Evolutionary conservation across 768 basidiomycete genomes (phyloP).

Genomic region (Rhodosporidiobolus odoratus): DNA sequence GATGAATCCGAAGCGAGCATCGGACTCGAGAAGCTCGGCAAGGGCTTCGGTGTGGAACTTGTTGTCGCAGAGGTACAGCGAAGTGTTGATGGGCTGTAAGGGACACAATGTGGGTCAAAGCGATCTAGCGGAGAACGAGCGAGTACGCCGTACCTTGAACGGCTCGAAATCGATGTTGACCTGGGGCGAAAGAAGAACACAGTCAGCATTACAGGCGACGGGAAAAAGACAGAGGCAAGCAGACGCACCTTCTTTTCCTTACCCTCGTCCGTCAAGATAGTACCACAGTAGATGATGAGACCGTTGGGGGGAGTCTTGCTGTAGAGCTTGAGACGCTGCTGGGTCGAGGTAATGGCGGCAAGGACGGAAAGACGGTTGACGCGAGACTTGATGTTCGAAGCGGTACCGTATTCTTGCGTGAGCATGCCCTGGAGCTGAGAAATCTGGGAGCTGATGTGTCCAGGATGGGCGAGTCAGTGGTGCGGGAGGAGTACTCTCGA

Average conservation of each 20-base stretch:
- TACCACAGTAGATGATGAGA: conserved; percentile 94
- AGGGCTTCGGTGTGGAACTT: conserved; percentile 99
- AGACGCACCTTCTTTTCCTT: conserved; percentile 79
- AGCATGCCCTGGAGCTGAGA: conserved; percentile 91
- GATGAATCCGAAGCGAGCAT: conserved; percentile 97
- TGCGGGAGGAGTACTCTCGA: neutral
- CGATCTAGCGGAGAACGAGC: neutral
- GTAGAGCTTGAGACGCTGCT: conserved; percentile 94
- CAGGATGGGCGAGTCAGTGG: conserved; percentile 49
- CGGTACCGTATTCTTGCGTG: conserved; percentile 65
- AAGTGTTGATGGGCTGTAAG: conserved; percentile 82
- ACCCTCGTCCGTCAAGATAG: conserved; percentile 90
- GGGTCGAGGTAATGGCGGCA: conserved; percentile 95
- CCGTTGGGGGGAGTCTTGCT: conserved; percentile 90
- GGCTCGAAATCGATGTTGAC: conserved; percentile 86
- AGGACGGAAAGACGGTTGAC: conserved; percentile 96
- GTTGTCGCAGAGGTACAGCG: conserved; percentile 97
- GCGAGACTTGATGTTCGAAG: conserved; percentile 99
- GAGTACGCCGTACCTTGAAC: conserved; percentile 57
- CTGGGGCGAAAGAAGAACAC: neutral
- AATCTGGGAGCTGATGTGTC: conserved; percentile 60
- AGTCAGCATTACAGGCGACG: neutral
- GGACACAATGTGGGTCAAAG: neutral
- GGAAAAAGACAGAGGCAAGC: conserved; percentile 54
- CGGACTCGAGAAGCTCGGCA: conserved; percentile 91